Evolutionary conservation across 129 eudicot genomes (phyloP), one percentile per base, ranked within the genome.

Genomic region (Smallanthus sonchifolius): DNA sequence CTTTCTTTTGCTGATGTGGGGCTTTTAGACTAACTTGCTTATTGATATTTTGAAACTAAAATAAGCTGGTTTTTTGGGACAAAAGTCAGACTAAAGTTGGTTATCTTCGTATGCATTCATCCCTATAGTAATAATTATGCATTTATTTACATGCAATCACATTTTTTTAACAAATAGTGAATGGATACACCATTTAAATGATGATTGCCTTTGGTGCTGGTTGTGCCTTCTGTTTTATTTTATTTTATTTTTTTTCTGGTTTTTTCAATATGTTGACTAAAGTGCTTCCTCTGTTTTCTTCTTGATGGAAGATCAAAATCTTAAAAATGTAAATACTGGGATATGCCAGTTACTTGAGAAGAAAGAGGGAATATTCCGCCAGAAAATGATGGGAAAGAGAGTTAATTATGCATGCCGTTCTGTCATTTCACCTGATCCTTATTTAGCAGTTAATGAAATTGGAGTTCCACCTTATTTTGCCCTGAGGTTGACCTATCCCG

Each of bases 341-440:
- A 91, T 91, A 85, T 86, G 94, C 75, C 97, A 94, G 73, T 74
- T 84, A 70, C 90, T 94, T 82, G 99, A 94, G 83, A 94, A 91
- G 80, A 94, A 94, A 82, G 99, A 94, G 76, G 99, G 99, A 16
- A 73, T 91, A n/a, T 94, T 94, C 47, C 97, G 99, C 57, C 96
- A 91, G 75, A 94, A 94, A 77, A 91, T 94, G 99, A 94, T 91
- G 97, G 99, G 99, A 40, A 94, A 94, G 79, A 85, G 99, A 78
- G 99, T 94, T 20, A 94, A 94, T 70, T 82, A 17, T 85, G 97
- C 99, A 43, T 94, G 99, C 55, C 91, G 97, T 11, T 94, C 99
- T 65, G 99, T 94, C 51, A 91, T 94, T 74, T 94, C 99, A 17
- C 99, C 99, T 7, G 99, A 94, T 81, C 99, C 99, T 38, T 94